Evolutionary conservation across 2,329 filamentous ascomycete species (phyloP).

Genomic region (Tolypocladium amazonense): DNA sequence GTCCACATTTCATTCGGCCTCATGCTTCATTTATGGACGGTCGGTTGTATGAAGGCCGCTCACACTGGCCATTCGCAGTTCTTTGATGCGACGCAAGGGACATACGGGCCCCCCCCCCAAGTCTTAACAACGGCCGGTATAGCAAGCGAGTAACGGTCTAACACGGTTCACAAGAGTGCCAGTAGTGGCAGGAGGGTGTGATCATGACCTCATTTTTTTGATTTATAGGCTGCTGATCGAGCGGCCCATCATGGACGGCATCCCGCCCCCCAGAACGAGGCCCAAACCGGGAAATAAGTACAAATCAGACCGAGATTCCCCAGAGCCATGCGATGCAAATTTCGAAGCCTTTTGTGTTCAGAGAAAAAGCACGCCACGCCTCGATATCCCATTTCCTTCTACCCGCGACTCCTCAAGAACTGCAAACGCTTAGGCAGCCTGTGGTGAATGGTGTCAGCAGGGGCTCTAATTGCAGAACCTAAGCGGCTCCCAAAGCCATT

Average conservation of each 20-base stretch:
- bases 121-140: not conserved
- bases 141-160: not conserved
- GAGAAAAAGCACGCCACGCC: slow-evolving; percentile 27
- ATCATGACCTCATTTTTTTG: slow-evolving; percentile 29
- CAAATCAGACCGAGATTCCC: slow-evolving; percentile 26
- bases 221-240: slow-evolving; percentile 20
- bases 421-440: slow-evolving; percentile 7
- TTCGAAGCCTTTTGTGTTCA: slow-evolving; percentile 20
- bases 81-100: not conserved
- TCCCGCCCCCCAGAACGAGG: slow-evolving; percentile 23
- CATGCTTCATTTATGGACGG: not conserved
- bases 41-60: too few species aligned
- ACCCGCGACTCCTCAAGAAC: slow-evolving; percentile 2
- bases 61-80: not conserved
- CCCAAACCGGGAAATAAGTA: slow-evolving; percentile 25
- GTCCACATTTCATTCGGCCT: not conserved
- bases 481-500: not conserved
- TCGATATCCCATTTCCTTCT: slow-evolving; percentile 16
- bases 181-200: slow-evolving; percentile 6
- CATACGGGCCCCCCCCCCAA: not conserved
- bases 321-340: slow-evolving; percentile 28
- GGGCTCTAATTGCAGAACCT: not conserved
- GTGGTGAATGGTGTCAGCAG: not conserved
- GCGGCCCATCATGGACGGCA: slow-evolving; percentile 19
- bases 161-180: not conserved